Conservation (phyloP, 1,284 basidiomycete species). For the Takashimella koratensis region DNA sequence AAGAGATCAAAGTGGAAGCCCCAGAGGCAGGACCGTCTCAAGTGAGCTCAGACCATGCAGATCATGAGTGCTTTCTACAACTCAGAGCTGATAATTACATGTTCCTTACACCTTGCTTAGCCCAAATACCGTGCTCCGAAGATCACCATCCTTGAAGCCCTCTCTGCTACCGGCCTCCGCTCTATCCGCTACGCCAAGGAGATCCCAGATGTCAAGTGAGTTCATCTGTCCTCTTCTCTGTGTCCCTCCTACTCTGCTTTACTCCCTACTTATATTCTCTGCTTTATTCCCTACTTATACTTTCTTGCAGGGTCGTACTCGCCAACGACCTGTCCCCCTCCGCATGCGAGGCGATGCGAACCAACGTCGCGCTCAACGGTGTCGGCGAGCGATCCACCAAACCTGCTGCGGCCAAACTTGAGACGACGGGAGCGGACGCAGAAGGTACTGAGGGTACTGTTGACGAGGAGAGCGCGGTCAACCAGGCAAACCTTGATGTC, state of each 20-base stretch:
- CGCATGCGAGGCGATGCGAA: constrained; percentile 80
- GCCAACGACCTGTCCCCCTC: constrained; percentile 88
- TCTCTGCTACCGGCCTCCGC: constrained; percentile 91
- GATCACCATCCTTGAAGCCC: constrained; percentile 85
- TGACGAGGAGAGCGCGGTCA: constrained; percentile 20
- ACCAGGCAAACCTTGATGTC: constrained; percentile 20
- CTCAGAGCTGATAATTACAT: constrained; percentile 1
- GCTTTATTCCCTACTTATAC: neutral
- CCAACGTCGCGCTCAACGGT: constrained; percentile 86
- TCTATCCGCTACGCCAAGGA: constrained; percentile 98
- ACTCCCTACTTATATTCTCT: neutral
- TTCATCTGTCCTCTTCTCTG: too few relatives aligned
- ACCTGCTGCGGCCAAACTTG: constrained; percentile 1
- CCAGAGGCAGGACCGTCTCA: constrained; percentile 23
- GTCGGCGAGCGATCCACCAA: constrained; percentile 55
- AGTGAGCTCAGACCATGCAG: neutral
- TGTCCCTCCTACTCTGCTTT: neutral
- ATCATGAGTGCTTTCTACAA: too few relatives aligned
- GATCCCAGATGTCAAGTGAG: constrained; percentile 81
- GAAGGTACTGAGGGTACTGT: neutral
- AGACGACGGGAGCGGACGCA: neutral
- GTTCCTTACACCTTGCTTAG: neutral
- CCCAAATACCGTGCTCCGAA: constrained; percentile 58
- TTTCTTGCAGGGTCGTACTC: constrained; percentile 67
- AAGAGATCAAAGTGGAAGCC: constrained; percentile 3